Conservation (phyloP, 768 basidiomycete species). For the Boletus sp. region DNA sequence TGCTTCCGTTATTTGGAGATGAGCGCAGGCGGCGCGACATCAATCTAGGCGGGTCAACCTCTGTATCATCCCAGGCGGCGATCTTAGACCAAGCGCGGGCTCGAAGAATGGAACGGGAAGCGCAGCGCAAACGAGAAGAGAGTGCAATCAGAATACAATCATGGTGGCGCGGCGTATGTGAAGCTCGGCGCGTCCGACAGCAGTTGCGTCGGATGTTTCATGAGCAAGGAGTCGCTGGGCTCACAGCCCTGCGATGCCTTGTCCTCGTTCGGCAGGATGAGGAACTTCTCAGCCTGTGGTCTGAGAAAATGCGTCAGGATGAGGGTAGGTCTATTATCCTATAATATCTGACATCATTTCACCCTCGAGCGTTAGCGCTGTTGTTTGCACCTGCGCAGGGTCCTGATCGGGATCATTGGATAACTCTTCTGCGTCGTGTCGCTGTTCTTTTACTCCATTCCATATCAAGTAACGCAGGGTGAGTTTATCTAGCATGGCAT, state of each 20-base stretch:
- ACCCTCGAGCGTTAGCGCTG: conserved; percentile 30
- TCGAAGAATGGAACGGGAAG: conserved; percentile 56
- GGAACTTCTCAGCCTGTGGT: conserved; percentile 35
- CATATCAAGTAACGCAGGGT: conserved; percentile 51
- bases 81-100: conserved; percentile 65
- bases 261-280: conserved; percentile 54
- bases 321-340: conserved; percentile 16
- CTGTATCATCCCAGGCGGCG: conserved; percentile 49
- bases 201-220: conserved; percentile 52
- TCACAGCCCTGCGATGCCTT: conserved; percentile 63
- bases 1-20: conserved; percentile 49
- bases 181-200: conserved; percentile 40
- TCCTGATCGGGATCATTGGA: conserved; percentile 49
- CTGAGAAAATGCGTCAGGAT: conserved; percentile 19
- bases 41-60: conserved; percentile 68
- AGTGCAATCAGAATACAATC: conserved; percentile 62
- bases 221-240: conserved; percentile 45
- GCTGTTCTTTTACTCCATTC: conserved; percentile 51
- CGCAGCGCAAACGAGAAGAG: conserved; percentile 54
- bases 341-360: background rate
- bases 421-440: conserved; percentile 54
- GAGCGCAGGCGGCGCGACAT: conserved; percentile 59
- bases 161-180: conserved; percentile 60
- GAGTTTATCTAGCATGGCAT: conserved; percentile 23
- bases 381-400: conserved; percentile 41